These are phyloP conservation scores for Clonostachys byssicola DNA, from an alignment of 2,329 filamentous ascomycete genomes.

Conservation along the genomic window DNA sequence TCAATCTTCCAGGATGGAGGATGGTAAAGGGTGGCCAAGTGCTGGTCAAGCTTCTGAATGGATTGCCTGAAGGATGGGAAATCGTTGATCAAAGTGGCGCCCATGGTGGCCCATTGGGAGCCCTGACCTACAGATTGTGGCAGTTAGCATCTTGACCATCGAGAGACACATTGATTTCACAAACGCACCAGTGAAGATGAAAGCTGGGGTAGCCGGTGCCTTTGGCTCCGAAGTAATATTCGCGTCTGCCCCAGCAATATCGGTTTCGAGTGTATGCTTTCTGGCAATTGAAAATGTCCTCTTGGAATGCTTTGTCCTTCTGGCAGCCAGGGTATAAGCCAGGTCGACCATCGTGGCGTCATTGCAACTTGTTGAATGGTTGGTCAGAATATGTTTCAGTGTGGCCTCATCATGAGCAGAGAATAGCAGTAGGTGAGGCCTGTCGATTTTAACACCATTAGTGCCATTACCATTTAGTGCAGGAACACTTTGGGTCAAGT, in stretches of 20 bases:
- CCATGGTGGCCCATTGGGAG: slow-evolving; percentile 20
- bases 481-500: too few species aligned
- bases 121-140: slow-evolving; percentile 28
- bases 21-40: not conserved
- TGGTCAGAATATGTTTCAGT: not conserved
- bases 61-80: not conserved
- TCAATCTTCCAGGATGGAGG: slow-evolving; percentile 9
- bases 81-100: slow-evolving; percentile 10
- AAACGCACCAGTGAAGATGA: slow-evolving; percentile 29
- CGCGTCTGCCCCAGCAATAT: too few species aligned
- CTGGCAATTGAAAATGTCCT: too few species aligned
- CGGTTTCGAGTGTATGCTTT: too few species aligned
- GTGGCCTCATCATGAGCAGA: slow-evolving; percentile 9
- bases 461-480: too few species aligned
- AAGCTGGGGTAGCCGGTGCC: slow-evolving; percentile 10
- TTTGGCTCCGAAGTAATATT: too few species aligned
- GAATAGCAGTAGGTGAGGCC: slow-evolving; percentile 7
- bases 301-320: too few species aligned
- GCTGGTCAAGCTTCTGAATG: not conserved
- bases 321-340: too few species aligned
- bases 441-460: not conserved
- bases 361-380: too few species aligned
- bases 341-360: too few species aligned
- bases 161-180: too few species aligned
- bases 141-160: too few species aligned